These are phyloP conservation scores for Poa annua DNA, from an alignment of 176 grass and related monocot species.

Conservation along the genomic window DNA sequence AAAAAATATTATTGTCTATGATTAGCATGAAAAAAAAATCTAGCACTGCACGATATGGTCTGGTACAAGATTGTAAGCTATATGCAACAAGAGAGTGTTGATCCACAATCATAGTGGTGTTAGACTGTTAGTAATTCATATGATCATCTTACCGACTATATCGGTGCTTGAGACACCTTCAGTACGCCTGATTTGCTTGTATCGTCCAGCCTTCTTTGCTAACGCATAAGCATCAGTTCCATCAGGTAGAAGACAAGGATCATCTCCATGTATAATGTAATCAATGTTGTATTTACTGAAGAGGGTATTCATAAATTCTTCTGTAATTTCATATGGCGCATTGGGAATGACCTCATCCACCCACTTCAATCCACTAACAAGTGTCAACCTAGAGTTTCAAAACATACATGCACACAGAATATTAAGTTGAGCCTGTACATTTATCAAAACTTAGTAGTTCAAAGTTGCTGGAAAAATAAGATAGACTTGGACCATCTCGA, in stretches of 20 bases:
- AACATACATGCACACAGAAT: background rate
- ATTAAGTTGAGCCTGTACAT: background rate
- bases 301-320: constrained; percentile 90
- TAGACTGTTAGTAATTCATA: constrained; percentile 15
- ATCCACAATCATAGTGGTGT: background rate
- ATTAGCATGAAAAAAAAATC: constrained; percentile 26
- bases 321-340: constrained; percentile 85
- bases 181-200: constrained; percentile 95
- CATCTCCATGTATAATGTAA: constrained; percentile 92
- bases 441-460: constrained; percentile 1
- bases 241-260: constrained; percentile 88
- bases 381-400: constrained; percentile 64
- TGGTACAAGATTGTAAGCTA: constrained; percentile 15
- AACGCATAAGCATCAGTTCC: constrained; percentile 83
- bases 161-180: constrained; percentile 93
- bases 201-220: constrained; percentile 85
- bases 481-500: background rate
- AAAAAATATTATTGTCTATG: background rate
- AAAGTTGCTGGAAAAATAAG: background rate
- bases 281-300: constrained; percentile 90
- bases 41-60: background rate
- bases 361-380: constrained; percentile 91
- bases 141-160: constrained; percentile 72
- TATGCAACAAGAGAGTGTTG: background rate
- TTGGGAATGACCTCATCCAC: constrained; percentile 85